Base-by-base conservation (phyloP, 176 grass and related monocot genomes). In the Triticum monococcum region DNA sequence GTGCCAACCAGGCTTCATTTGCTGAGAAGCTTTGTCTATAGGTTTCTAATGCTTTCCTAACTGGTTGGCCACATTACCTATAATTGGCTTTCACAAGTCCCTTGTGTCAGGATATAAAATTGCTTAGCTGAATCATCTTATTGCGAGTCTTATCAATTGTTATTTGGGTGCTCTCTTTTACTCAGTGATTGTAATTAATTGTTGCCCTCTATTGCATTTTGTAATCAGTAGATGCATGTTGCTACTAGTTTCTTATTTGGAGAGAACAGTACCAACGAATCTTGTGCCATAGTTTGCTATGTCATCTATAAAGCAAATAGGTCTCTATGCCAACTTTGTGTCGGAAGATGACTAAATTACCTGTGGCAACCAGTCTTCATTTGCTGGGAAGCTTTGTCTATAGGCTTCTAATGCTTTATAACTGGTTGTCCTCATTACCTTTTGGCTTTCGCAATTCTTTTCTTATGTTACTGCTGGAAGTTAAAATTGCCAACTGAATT, bases 261-360 rank as follows among this genome's bases (percentile, higher is more conserved):
- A 18, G 50, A 17, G 16, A 54, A 54, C 28, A 30, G 5, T 17
- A 54, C 48, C 48, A 52, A 52, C 5, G 14, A 2, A 17, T 6
- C 48, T 56, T 20, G 52, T 56, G 16, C 17, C 17, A 20, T 56
- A 1, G 52, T 63, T 48, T 12, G 3, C 38, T 8, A n/a, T 76
- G 92, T 93, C 95, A 95, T 97, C 91, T 88, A 89, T 97, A 95
- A 95, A 97, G 92, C 95, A 97, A 95, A 91, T 88, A 97, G 92
- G 95, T 82, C 33, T 75, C 18, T 66, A 72, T 97, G 63, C 91
- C 87, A 85, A 91, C 84, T 97, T 95, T 97, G 95, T 97, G 95
- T 97, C 91, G 89, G 95, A 97, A 86, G 92, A 93, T 93, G 95
- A 97, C 95, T 84, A 97, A 12, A 95, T 86, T 66, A 74, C 16